Conservation (phyloP, 768 basidiomycete species). For the Exsudoporus frostii region DNA sequence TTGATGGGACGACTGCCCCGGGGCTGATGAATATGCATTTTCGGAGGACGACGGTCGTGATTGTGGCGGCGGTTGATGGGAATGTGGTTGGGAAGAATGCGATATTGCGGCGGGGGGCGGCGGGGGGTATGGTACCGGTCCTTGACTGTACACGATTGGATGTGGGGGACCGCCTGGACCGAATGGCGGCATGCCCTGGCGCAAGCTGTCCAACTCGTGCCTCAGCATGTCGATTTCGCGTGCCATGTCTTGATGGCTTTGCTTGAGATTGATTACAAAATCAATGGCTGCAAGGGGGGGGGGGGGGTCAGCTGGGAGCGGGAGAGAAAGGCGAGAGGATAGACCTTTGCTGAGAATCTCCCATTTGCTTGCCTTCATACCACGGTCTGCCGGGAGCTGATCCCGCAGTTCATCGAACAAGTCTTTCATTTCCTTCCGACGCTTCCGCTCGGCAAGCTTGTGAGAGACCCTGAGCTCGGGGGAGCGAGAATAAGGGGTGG, state of each 20-base stretch:
- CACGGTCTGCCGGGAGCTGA: slow-evolving; percentile 86
- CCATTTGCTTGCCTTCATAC: slow-evolving; percentile 98
- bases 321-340: slow-evolving; percentile 11
- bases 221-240: slow-evolving; percentile 77
- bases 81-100: slow-evolving; percentile 35
- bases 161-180: slow-evolving; percentile 46
- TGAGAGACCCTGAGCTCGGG: slow-evolving; percentile 94
- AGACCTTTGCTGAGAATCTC: slow-evolving; percentile 95
- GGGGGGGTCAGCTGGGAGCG: slow-evolving; percentile 1
- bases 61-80: slow-evolving; percentile 32
- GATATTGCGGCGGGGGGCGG: slow-evolving; percentile 45
- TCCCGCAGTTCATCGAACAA: slow-evolving; percentile 95
- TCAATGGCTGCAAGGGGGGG: slow-evolving; percentile 65
- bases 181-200: slow-evolving; percentile 57
- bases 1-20: slow-evolving; percentile 32
- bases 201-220: slow-evolving; percentile 65
- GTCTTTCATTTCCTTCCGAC: slow-evolving; percentile 99
- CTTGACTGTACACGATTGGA: slow-evolving; percentile 50
- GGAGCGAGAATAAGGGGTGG: slow-evolving; percentile 90
- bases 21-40: slow-evolving; percentile 48
- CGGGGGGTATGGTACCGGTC: slow-evolving; percentile 45
- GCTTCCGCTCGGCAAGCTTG: slow-evolving; percentile 94
- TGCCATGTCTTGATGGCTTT: slow-evolving; percentile 69
- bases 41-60: slow-evolving; percentile 65
- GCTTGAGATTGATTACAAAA: slow-evolving; percentile 77